phyloP scores from a whole-genome alignment of 176 grass and related monocot species.

The Zizania latifolia region DNA sequence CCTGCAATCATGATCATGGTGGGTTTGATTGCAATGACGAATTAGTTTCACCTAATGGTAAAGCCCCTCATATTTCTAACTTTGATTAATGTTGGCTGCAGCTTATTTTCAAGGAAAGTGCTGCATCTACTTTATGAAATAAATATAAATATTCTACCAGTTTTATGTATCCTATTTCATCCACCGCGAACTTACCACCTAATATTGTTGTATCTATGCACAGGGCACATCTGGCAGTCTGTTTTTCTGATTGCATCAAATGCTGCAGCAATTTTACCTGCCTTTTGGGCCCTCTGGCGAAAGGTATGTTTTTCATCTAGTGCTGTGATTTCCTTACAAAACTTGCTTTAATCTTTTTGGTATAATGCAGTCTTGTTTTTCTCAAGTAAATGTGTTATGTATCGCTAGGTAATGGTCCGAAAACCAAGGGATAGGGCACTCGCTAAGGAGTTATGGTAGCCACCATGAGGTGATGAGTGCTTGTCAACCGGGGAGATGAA shows the following conservation, averaged over 20 bases:
- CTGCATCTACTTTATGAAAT: constrained; percentile 1
- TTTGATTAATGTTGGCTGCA: not conserved
- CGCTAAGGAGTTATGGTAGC: no score
- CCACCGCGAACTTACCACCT: no score
- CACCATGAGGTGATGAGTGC: no score
- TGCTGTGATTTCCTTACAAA: not conserved
- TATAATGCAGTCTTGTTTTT: not conserved
- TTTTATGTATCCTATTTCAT: no score
- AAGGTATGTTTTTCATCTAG: constrained; percentile 57
- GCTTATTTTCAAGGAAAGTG: constrained; percentile 13
- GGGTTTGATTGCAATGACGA: constrained; percentile 89
- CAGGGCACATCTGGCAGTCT: constrained; percentile 91
- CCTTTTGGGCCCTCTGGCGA: constrained; percentile 78
- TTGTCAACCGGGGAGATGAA: no score
- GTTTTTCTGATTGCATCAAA: constrained; percentile 93
- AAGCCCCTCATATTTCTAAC: constrained; percentile 2
- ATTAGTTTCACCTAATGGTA: constrained; percentile 86
- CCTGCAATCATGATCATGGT: constrained; percentile 95
- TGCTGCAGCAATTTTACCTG: constrained; percentile 83
- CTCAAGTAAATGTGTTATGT: not conserved
- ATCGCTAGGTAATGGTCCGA: no score
- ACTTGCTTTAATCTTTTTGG: no score
- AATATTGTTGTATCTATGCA: constrained; percentile 28
- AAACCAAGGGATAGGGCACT: no score
- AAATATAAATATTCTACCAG: no score